phyloP scores from a whole-genome alignment of 345 rosid genomes.

The Populus deltoides region DNA sequence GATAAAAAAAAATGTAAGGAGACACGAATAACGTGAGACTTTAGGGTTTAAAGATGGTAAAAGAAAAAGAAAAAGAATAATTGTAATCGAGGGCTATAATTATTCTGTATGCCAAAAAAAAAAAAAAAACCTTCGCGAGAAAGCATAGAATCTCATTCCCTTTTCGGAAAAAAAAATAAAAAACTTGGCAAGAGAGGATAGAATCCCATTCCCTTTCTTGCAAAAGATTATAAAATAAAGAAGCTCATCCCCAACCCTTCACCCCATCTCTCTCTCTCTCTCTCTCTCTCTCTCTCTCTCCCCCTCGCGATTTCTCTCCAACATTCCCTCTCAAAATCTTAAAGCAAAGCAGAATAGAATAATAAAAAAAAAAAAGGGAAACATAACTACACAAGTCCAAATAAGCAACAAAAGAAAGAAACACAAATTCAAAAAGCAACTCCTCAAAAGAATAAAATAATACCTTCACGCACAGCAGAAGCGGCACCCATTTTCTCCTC shows the following conservation, averaged over 20 bases:
- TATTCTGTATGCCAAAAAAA: neutral
- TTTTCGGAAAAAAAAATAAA: slow-evolving; percentile 8
- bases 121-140: slow-evolving; percentile 33
- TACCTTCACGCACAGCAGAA: slow-evolving; percentile 19
- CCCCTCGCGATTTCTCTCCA: slow-evolving; percentile 1
- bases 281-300: neutral
- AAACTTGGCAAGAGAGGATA: slow-evolving; percentile 48
- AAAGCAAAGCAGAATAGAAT: neutral
- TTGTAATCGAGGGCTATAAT: neutral
- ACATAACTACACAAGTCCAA: neutral
- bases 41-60: neutral
- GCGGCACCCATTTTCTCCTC: slow-evolving; percentile 10
- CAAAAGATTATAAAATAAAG: neutral
- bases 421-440: neutral
- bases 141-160: slow-evolving; percentile 55
- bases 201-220: slow-evolving; percentile 50
- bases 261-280: neutral
- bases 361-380: neutral
- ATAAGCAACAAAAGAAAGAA: neutral
- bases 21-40: neutral
- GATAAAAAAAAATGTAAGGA: neutral
- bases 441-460: slow-evolving; percentile 8
- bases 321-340: neutral
- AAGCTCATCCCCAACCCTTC: slow-evolving; percentile 5
- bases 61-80: too few species aligned